phyloP scores from a whole-genome alignment of 176 grass and related monocot genomes.

The Alopecurus myosuroides region DNA sequence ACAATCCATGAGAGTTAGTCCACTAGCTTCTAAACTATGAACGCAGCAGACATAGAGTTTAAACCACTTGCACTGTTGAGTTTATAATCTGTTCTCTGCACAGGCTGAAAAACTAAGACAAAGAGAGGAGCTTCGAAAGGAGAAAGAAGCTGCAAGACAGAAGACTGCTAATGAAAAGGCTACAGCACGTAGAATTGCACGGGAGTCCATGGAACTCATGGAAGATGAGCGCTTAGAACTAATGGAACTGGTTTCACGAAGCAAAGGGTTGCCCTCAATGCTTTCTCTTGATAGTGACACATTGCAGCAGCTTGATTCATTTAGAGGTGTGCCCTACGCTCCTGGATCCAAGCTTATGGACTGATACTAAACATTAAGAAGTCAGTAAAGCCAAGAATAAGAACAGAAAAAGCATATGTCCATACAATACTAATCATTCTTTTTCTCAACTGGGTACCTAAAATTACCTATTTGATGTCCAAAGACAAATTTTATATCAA shows the following conservation, averaged over 20 bases:
- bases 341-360: not conserved
- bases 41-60: not conserved
- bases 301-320: conserved; percentile 84
- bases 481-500: not conserved
- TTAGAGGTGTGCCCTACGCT: conserved; percentile 59
- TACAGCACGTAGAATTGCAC: conserved; percentile 81
- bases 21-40: conserved; percentile 11
- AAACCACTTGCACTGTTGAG: not conserved
- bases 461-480: not conserved
- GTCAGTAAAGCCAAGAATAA: not conserved
- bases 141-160: conserved; percentile 83
- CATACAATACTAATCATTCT: not conserved
- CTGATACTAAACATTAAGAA: not conserved
- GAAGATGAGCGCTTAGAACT: conserved; percentile 96
- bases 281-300: conserved; percentile 78
- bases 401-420: not conserved
- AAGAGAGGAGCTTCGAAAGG: conserved; percentile 84
- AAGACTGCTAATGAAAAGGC: conserved; percentile 93
- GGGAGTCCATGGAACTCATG: conserved; percentile 84
- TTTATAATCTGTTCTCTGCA: conserved; percentile 22
- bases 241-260: conserved; percentile 80
- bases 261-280: conserved; percentile 84
- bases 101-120: conserved; percentile 85
- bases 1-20: conserved; percentile 64
- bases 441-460: not conserved